A percentile compares a stretch with the other conserved stretches of the same genome.
Evolutionary conservation across 148 eudicot genomes (phyloP).

Genomic region (Vaccinium darrowii): DNA sequence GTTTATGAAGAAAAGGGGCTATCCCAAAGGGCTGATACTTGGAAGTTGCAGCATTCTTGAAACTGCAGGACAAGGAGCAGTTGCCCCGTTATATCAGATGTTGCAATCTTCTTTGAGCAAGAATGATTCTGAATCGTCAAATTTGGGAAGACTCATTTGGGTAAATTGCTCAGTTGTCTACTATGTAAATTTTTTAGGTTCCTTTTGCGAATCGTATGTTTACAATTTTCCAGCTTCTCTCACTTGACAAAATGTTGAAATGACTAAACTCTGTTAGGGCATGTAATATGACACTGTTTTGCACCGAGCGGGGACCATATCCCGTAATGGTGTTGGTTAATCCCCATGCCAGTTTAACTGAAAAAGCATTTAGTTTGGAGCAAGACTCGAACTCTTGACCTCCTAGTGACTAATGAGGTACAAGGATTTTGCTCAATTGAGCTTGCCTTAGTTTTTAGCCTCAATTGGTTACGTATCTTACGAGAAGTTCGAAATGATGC

Average conservation of each 20-base stretch:
- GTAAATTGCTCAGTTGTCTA: slow-evolving; percentile 42
- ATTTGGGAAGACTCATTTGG: slow-evolving; percentile 64
- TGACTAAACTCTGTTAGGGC: background rate
- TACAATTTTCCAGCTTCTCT: background rate
- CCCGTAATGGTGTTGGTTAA: background rate
- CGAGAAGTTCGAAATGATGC: background rate
- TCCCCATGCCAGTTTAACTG: background rate
- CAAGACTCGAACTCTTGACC: background rate
- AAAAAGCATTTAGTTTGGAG: background rate
- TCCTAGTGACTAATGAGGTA: background rate
- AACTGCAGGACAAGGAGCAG: slow-evolving; percentile 93
- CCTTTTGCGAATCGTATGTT: background rate
- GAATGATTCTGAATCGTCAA: slow-evolving; percentile 39
- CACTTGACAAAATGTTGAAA: background rate
- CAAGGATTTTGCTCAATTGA: background rate
- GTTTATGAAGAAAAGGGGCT: slow-evolving; percentile 62
- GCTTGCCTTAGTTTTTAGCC: background rate
- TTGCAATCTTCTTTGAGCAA: slow-evolving; percentile 56
- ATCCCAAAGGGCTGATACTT: slow-evolving; percentile 71
- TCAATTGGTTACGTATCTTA: background rate
- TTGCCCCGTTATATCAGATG: slow-evolving; percentile 74
- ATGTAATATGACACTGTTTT: background rate
- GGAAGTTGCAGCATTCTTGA: slow-evolving; percentile 93
- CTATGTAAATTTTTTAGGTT: background rate
- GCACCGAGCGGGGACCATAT: background rate